Percentiles rank a stretch among this genome's conserved stretches.
phyloP scores from a whole-genome alignment of 179 eudicot species.

The Camellia oleifera region DNA sequence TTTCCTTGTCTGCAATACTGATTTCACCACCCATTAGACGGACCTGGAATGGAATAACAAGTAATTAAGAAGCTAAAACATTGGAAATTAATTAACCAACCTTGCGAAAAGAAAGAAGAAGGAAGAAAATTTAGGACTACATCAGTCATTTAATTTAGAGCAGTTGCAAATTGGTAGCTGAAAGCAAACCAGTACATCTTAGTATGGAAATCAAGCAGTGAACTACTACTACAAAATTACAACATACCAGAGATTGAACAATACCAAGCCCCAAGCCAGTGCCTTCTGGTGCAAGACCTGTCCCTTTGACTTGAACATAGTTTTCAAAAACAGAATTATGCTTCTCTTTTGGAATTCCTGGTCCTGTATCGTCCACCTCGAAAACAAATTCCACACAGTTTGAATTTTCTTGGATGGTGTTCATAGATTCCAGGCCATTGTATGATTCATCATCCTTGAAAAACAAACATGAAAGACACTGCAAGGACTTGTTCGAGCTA shows the following conservation, averaged over 20 bases:
- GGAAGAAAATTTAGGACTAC: background rate
- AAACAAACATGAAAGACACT: slow-evolving; percentile 34
- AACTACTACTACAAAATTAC: too few species aligned
- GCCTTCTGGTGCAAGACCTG: slow-evolving; percentile 50
- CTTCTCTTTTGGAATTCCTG: slow-evolving; percentile 82
- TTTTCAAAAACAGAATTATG: slow-evolving; percentile 61
- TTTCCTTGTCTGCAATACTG: slow-evolving; percentile 57
- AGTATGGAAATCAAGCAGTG: too few species aligned
- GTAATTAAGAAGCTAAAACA: background rate
- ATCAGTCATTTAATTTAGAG: background rate
- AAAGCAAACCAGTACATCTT: background rate
- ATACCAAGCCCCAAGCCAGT: slow-evolving; percentile 96
- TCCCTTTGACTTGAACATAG: slow-evolving; percentile 77
- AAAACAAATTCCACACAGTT: slow-evolving; percentile 61
- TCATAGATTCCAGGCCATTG: slow-evolving; percentile 28
- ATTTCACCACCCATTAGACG: slow-evolving; percentile 96
- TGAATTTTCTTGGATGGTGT: slow-evolving; percentile 36
- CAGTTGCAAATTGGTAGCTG: background rate
- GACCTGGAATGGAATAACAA: slow-evolving; percentile 39
- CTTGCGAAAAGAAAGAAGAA: background rate
- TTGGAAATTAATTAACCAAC: background rate
- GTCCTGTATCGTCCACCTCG: slow-evolving; percentile 83
- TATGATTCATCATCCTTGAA: slow-evolving; percentile 25
- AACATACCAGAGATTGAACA: slow-evolving; percentile 82
- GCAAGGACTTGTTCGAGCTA: slow-evolving; percentile 22